Conservation (phyloP, 331 rosid species). For the Acacia pycnantha region DNA sequence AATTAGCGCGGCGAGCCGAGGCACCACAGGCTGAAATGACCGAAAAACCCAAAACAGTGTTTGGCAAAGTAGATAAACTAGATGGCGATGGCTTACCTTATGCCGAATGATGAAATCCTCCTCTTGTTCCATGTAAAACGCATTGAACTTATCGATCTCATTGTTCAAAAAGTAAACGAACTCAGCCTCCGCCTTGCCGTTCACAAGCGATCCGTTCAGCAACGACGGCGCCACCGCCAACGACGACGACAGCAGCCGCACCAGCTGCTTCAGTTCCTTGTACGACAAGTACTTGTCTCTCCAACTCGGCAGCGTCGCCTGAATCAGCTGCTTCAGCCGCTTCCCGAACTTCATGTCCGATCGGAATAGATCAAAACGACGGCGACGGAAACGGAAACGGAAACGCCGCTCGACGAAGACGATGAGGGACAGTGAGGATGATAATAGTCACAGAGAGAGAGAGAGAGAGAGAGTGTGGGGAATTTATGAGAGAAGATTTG, state of each 20-base stretch:
- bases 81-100: constrained; percentile 35
- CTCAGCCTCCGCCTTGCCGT: constrained; percentile 54
- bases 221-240: constrained; percentile 32
- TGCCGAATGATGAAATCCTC: constrained; percentile 81
- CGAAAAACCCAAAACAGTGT: background rate
- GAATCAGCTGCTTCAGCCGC: constrained; percentile 68
- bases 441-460: background rate
- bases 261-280: constrained; percentile 80
- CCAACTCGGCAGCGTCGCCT: constrained; percentile 74
- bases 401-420: background rate
- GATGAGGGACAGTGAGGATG: background rate
- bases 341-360: constrained; percentile 79
- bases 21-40: background rate
- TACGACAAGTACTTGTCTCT: constrained; percentile 75
- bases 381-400: background rate
- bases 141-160: constrained; percentile 88
- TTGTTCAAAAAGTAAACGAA: constrained; percentile 66
- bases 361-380: background rate
- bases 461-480: background rate
- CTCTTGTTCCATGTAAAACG: constrained; percentile 74
- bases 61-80: background rate
- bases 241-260: constrained; percentile 28
- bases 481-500: constrained; percentile 37
- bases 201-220: constrained; percentile 35
- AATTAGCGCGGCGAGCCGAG: too few relatives aligned